These are phyloP conservation scores for Tubosaeta sp. DNA, from an alignment of 768 basidiomycete genomes.

Conservation along the genomic window DNA sequence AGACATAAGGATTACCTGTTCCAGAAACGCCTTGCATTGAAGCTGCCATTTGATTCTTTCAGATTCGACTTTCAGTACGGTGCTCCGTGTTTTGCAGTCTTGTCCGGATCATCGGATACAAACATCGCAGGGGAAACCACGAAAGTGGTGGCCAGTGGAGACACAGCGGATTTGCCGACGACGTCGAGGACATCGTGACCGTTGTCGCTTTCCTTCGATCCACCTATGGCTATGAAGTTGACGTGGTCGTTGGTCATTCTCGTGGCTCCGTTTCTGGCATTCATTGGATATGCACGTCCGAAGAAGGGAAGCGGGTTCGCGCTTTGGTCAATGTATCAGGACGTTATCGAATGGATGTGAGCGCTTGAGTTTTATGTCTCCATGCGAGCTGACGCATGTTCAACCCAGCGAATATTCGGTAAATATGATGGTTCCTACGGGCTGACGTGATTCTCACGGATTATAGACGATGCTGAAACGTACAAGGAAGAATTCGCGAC, in stretches of 20 bases:
- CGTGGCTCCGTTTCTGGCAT: constrained; percentile 67
- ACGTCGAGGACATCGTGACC: constrained; percentile 59
- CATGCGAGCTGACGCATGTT: constrained; percentile 2
- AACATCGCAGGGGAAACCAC: constrained; percentile 58
- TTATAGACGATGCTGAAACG: constrained; percentile 17
- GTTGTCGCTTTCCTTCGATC: constrained; percentile 60
- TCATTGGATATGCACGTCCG: constrained; percentile 63
- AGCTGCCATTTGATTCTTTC: constrained; percentile 73
- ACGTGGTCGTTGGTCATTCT: constrained; percentile 74
- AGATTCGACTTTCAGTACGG: constrained; percentile 82
- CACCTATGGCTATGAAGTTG: constrained; percentile 62
- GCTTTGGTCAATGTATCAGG: constrained; percentile 73
- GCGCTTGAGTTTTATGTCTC: constrained; percentile 15
- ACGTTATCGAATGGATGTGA: constrained; percentile 74
- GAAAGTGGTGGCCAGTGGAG: constrained; percentile 69
- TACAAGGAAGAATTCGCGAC: constrained; percentile 51
- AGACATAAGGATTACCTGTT: constrained; percentile 87
- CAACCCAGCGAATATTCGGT: constrained; percentile 28
- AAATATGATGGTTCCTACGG: neutral
- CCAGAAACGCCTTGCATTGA: constrained; percentile 63
- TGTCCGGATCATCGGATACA: constrained; percentile 3
- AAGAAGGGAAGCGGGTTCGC: constrained; percentile 51
- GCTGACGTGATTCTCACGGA: constrained; percentile 1
- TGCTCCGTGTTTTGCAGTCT: neutral
- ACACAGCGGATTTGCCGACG: constrained; percentile 54